Evolutionary conservation across 441 rosid genomes (phyloP).

Genomic region (Capsella rubella): DNA sequence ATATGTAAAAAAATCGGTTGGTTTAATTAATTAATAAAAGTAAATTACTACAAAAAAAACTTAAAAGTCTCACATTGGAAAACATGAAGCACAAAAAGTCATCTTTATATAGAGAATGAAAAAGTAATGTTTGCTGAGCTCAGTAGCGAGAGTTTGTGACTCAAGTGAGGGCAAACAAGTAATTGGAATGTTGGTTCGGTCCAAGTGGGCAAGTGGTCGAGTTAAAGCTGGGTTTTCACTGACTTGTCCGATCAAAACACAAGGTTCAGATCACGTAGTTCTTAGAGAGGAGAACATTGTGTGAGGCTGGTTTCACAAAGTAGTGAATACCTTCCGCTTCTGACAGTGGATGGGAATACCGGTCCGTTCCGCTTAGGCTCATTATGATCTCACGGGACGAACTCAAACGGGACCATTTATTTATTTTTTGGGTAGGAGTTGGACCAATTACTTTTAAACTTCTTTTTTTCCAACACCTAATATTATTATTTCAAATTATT

Average conservation of each 20-base stretch:
- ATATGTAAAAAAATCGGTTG: no score
- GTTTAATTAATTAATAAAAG: not conserved
- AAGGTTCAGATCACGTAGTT: not conserved
- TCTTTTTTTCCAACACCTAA: no score
- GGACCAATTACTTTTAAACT: no score
- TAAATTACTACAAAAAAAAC: not conserved
- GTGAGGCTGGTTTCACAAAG: conserved; percentile 61
- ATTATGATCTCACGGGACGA: no score
- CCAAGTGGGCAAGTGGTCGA: not conserved
- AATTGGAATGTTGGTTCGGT: not conserved
- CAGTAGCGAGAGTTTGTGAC: conserved; percentile 18
- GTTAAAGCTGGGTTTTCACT: not conserved
- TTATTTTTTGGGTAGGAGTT: no score
- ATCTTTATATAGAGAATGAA: not conserved
- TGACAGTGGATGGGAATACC: conserved; percentile 1
- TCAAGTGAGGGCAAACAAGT: not conserved
- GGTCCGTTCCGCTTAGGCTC: not conserved
- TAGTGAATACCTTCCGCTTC: conserved; percentile 18
- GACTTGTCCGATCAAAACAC: conserved; percentile 20
- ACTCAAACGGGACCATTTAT: no score
- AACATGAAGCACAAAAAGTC: not conserved
- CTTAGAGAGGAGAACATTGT: conserved; percentile 42
- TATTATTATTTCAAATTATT: no score
- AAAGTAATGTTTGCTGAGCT: not conserved
- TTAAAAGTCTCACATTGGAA: conserved; percentile 21